phyloP scores from a whole-genome alignment of 306 rosid species.

The Abrus pulchellus region DNA sequence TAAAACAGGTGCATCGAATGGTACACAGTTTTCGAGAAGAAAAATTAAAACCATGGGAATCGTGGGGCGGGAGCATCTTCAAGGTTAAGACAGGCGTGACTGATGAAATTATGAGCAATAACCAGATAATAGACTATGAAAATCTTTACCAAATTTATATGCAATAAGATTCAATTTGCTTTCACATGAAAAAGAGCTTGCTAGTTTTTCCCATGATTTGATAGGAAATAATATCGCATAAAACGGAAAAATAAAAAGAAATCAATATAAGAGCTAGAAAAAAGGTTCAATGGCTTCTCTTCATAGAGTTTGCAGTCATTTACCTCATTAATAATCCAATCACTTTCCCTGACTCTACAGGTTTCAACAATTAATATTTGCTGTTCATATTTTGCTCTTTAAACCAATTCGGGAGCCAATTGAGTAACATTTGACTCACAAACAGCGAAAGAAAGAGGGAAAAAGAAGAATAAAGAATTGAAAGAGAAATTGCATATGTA shows the following conservation, averaged over 20 bases:
- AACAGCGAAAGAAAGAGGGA: background rate
- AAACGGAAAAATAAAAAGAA: background rate
- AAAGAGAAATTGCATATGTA: background rate
- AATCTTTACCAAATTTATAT: background rate
- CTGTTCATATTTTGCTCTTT: constrained; percentile 9
- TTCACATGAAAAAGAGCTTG: background rate
- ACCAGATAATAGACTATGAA: background rate
- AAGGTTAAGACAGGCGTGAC: background rate
- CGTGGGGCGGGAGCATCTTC: constrained; percentile 27
- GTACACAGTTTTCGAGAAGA: constrained; percentile 20
- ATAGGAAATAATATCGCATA: constrained; percentile 1
- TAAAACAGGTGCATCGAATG: background rate
- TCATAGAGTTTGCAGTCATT: background rate
- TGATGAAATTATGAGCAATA: constrained; percentile 23
- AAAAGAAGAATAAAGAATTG: background rate
- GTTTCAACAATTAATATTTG: background rate
- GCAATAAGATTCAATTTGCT: background rate
- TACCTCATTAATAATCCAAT: background rate
- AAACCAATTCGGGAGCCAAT: constrained; percentile 6
- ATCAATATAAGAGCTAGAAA: background rate
- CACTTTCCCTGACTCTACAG: constrained; percentile 1
- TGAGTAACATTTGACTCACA: constrained; percentile 11
- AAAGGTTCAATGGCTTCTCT: background rate
- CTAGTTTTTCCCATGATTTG: background rate
- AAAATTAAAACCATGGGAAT: background rate